These are phyloP conservation scores for Herpomyces periplanetae DNA, from an alignment of 2,329 filamentous ascomycete species.

Conservation along the genomic window DNA sequence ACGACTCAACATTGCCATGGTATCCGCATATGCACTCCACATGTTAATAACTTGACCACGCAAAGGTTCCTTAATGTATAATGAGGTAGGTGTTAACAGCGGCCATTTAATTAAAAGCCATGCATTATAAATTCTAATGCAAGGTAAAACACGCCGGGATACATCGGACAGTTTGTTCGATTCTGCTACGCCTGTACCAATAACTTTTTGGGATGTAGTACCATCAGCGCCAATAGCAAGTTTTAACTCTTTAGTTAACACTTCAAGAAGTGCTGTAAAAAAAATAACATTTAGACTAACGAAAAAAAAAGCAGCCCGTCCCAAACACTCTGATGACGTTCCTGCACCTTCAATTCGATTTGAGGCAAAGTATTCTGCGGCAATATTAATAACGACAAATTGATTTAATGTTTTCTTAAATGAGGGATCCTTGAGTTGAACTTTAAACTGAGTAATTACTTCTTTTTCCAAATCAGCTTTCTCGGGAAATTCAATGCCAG, in stretches of 20 bases:
- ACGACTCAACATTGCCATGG: constrained; percentile 16
- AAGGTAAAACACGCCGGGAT: constrained; percentile 19
- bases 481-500: constrained; percentile 28
- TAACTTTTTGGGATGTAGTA: constrained; percentile 7
- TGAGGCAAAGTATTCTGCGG: constrained; percentile 32
- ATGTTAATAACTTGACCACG: too few species aligned
- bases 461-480: constrained; percentile 52
- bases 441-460: constrained; percentile 33
- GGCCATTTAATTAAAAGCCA: constrained; percentile 19
- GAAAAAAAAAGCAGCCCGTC: constrained; percentile 16
- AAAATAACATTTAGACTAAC: constrained; percentile 39
- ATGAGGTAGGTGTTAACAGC: too few species aligned
- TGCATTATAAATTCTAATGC: constrained; percentile 22
- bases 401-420: constrained; percentile 27
- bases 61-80: too few species aligned
- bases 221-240: constrained; percentile 13
- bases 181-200: constrained; percentile 5
- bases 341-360: constrained; percentile 15
- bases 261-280: constrained; percentile 26
- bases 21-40: constrained; percentile 23
- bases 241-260: constrained; percentile 27
- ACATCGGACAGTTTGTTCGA: constrained; percentile 16
- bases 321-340: constrained; percentile 5
- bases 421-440: constrained; percentile 26
- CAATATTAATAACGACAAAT: constrained; percentile 49